Base-by-base conservation (phyloP, 352 stramenopile species). In the Globisporangium radiosum region DNA sequence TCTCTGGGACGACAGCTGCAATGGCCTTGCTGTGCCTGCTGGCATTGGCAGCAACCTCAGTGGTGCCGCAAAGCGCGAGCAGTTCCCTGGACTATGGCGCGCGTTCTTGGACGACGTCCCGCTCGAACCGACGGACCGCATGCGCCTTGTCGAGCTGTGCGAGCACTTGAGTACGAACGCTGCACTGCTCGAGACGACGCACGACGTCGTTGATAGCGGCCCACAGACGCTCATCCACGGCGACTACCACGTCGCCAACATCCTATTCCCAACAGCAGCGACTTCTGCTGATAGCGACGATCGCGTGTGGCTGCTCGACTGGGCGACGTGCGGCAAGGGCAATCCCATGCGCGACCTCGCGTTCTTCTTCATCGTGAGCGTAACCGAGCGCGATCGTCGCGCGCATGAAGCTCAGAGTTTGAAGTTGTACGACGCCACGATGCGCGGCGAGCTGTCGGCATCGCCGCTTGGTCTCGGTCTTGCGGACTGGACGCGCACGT, bases 291-390 rank as follows among this genome's bases (percentile, higher is more conserved):
- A 56, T 10, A 51, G 38, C 0, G 64, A 74, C 7, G 63, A 78
- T 13, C 9, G 52, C 3, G 77, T 77, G 37, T 90, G 78, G 79
- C 78, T 93, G 6, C 59, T 93, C 45, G 84, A 93, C 67, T 93
- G 84, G 84, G 81, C 84, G 49, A 91, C 84, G 36, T 90, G 79
- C 42, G 84, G 84, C 43, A 73, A 65, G 10, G 81, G 81, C 5
- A 91, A 93, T 50, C 81, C 84, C 10, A 69, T 93, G 66, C 81
- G 84, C 36, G 84, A 93, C 55, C 57, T 93, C 13, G 81, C 75
- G 17, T 93, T 93, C 68, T 85, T 93, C 55, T 93, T 93, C 52
- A 87, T 90, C 50, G 81, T 93, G 13, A 85, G 84, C 62, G 81
- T 91, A 17, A 70, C 71, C 17, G 59, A 73, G 1, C 59, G 62